Evolutionary conservation across 2,329 filamentous ascomycete species (phyloP), one percentile per base, ranked within the genome.

Genomic region (Hypoxylon sp.): DNA sequence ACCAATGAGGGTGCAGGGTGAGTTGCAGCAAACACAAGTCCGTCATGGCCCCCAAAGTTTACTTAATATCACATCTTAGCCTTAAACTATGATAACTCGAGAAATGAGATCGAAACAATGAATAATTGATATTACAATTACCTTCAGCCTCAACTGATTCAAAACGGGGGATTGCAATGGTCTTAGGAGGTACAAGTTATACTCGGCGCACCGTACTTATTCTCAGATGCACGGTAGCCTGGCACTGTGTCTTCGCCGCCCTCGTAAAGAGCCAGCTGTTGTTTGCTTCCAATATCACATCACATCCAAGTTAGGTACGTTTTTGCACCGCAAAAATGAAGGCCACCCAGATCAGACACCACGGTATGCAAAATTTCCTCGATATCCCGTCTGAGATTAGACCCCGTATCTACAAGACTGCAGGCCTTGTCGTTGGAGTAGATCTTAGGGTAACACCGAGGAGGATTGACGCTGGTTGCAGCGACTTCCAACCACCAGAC

Each of bases 321-420:
- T 48, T 28, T 22, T 32, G 22, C 46, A 50, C 47, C 15, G 30
- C 47, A 20, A 34, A 50, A 32, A 37, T 50, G 28, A 48, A 32
- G 5, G 15, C 22, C 15, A 5, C 5, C 13, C 47, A 50, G 15
- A 37, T 34, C 37, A 20, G 28, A 32, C 26, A 50, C 17, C 24
- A 22, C 13, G n/a, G 37, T 37, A n/a, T 6, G 47, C 30, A n/a
- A 6, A 50, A 15, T 37, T 50, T 50, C n/a, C 47, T 50, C 8
- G 47, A 50, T n/a, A 28, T 50, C 28, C 47, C 47, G n/a, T 19
- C 26, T 34, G 24, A 32, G 15, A 50, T 50, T n/a, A 50, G 47
- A 8, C 47, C 34, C 15, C 47, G 47, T 8, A 50, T 50, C n/a
- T 50, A 50, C 47, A 50, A 37, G 5, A 6, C 28, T 37, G 47